Evolutionary conservation across 257 asterid species (phyloP), one percentile per base, ranked within the genome.

Genomic region (Linderniella brevidens): DNA sequence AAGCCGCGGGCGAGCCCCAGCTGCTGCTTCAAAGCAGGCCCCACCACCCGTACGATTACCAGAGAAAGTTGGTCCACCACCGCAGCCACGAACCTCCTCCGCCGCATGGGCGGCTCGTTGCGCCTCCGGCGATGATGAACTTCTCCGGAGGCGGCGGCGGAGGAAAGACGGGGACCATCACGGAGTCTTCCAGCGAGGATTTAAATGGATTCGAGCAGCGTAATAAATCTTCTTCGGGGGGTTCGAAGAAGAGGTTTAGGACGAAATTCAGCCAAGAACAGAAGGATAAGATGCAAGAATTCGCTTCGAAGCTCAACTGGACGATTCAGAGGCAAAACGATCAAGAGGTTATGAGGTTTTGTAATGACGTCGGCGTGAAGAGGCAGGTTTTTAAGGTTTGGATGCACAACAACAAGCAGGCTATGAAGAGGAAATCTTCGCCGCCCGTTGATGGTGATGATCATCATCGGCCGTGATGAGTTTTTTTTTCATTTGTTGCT

Each of bases 391-490:
- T 80, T 58, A 85, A 81, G 52, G 95, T 85, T 8, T 85, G 82
- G 80, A 78, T 85, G 87, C 93, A 85, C 68, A 85, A 85, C 66
- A 73, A 75, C 60, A 85, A 80, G 60, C 93, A 80, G 54, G 82
- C 90, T 0, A 63, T 56, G 65, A 85, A 80, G 69, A 85, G 64
- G 17, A 9, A 17, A 44, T 13, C 17, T 1, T 17, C 32, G 32
- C 32, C 32, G n/a, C n/a, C n/a, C n/a, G n/a, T n/a, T n/a, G n/a
- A n/a, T n/a, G n/a, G n/a, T n/a, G n/a, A n/a, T 25, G 32, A 25
- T 25, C 32, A 25, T 25, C n/a, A n/a, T n/a, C n/a, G n/a, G n/a
- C n/a, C n/a, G n/a, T n/a, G n/a, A 25, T 25, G 32, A 25, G 32
- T 25, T 25, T 2, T 3, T 25, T 2, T 3, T 6, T 25, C 32